These are phyloP conservation scores for Filosporella fistucella DNA, from an alignment of 495 filamentous ascomycete genomes.

Conservation along the genomic window DNA sequence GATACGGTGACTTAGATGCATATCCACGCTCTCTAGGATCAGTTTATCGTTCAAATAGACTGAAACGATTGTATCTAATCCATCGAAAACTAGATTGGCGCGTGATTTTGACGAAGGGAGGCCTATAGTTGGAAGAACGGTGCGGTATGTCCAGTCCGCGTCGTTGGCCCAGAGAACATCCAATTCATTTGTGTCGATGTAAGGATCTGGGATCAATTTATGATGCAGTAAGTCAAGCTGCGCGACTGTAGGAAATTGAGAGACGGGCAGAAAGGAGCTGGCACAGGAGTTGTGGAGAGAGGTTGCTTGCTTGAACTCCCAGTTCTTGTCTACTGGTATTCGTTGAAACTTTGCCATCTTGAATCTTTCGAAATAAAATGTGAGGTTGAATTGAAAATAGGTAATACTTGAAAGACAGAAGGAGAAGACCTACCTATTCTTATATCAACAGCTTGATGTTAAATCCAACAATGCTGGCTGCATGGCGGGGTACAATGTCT, in stretches of 20 bases:
- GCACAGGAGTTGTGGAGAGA: slow-evolving; percentile 43
- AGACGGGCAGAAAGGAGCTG: slow-evolving; percentile 58
- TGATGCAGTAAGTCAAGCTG: slow-evolving; percentile 74
- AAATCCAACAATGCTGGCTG: no score
- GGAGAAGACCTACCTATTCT: no score
- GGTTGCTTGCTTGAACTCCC: slow-evolving; percentile 65
- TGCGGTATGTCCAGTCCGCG: slow-evolving; percentile 69
- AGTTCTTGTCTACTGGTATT: slow-evolving; percentile 49
- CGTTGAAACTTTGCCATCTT: slow-evolving; percentile 21
- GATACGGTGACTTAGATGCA: slow-evolving; percentile 74
- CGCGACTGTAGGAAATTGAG: slow-evolving; percentile 67
- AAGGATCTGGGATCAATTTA: slow-evolving; percentile 66
- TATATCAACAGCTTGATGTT: no score
- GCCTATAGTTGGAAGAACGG: slow-evolving; percentile 47
- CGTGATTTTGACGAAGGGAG: slow-evolving; percentile 21
- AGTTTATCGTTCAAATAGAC: slow-evolving; percentile 65
- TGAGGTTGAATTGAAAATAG: no score
- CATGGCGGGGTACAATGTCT: no score
- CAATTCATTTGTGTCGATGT: slow-evolving; percentile 73
- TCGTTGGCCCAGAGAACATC: slow-evolving; percentile 84
- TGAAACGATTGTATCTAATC: slow-evolving; percentile 79
- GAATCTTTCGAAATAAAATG: no score
- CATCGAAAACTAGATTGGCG: slow-evolving; percentile 69
- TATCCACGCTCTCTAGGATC: slow-evolving; percentile 73
- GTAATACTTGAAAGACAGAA: no score